phyloP scores from a whole-genome alignment of 2,329 filamentous ascomycete species.

The Diplocarpon mali region DNA sequence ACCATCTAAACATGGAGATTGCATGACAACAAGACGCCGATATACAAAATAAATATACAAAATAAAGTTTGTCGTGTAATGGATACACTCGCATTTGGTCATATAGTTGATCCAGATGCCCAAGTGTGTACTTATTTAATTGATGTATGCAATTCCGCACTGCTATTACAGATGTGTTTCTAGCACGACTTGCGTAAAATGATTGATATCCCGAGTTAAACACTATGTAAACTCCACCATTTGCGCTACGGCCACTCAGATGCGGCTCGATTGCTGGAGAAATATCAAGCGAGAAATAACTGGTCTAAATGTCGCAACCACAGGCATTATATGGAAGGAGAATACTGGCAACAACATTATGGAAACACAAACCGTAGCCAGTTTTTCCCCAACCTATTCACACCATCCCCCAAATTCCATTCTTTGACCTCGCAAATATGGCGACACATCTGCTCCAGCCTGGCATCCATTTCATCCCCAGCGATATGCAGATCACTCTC shows the following conservation, averaged over 20 bases:
- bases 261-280: not conserved
- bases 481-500: constrained; percentile 87
- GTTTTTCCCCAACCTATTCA: constrained; percentile 57
- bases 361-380: constrained; percentile 55
- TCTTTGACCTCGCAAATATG: constrained; percentile 66
- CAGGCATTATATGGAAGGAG: not conserved
- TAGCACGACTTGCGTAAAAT: too few species aligned
- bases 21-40: too few species aligned
- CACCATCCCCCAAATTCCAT: constrained; percentile 65
- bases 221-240: too few species aligned
- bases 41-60: too few species aligned
- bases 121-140: too few species aligned
- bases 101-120: too few species aligned
- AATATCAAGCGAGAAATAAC: not conserved
- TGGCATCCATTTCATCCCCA: constrained; percentile 67
- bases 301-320: not conserved
- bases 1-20: too few species aligned
- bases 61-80: too few species aligned
- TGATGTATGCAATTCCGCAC: too few species aligned
- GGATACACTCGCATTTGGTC: too few species aligned
- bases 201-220: too few species aligned
- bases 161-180: too few species aligned
- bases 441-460: constrained; percentile 65
- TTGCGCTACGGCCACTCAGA: not conserved
- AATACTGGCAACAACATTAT: constrained; percentile 2